Conservation (phyloP, 306 rosid species). For the Pyrus pyrifolia region DNA sequence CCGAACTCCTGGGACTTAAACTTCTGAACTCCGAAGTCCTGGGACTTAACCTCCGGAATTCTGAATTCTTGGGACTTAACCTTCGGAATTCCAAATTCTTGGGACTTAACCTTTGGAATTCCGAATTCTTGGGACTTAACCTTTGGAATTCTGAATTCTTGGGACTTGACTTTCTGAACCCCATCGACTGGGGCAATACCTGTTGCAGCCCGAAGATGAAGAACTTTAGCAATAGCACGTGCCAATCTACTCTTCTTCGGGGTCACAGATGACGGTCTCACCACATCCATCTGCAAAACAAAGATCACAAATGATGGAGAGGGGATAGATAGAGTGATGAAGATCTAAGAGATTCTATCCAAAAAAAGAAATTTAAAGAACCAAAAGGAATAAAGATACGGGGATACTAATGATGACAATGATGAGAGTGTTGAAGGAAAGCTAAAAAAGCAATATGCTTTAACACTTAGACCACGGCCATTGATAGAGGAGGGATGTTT, state of each 20-base stretch:
- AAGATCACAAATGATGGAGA: conserved; percentile 7
- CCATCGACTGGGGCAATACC: conserved; percentile 59
- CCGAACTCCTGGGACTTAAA: not conserved
- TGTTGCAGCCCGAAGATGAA: conserved; percentile 49
- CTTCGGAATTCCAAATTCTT: not conserved
- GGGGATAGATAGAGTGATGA: not conserved
- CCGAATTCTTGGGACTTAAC: conserved; percentile 25
- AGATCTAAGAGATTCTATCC: not conserved
- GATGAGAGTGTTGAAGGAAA: conserved; percentile 35
- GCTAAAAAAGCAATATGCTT: conserved; percentile 49
- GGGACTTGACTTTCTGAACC: conserved; percentile 25
- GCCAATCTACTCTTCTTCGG: conserved; percentile 64
- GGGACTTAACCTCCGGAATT: not conserved
- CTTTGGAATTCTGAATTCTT: conserved; percentile 1
- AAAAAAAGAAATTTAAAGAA: not conserved
- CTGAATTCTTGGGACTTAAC: conserved; percentile 24
- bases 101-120: not conserved
- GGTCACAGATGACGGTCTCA: conserved; percentile 46
- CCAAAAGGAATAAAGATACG: conserved; percentile 24
- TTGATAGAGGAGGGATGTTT: conserved; percentile 31
- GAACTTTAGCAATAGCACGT: conserved; percentile 69
- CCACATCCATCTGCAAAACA: conserved; percentile 66
- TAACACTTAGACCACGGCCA: conserved; percentile 58
- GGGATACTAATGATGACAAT: conserved; percentile 19
- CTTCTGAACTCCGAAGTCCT: not conserved